A percentile compares a stretch with the other conserved stretches of the same genome.
These are phyloP conservation scores for Pelomyxa schiedti DNA, from an alignment of 78 protist species.

Conservation along the genomic window DNA sequence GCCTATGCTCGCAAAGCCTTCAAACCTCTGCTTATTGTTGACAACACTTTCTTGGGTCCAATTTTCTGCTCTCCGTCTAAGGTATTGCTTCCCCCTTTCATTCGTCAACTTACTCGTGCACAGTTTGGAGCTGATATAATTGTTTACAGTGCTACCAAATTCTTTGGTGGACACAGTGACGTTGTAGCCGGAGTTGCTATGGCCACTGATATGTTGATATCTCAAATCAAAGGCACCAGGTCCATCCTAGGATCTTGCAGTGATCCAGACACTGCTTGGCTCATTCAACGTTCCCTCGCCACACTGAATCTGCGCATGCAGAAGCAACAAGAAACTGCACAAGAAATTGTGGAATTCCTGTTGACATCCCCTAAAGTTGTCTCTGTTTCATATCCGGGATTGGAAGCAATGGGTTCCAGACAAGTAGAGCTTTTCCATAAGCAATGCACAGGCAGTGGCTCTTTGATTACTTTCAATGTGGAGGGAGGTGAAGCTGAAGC, in stretches of 20 bases:
- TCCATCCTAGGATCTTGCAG: neutral
- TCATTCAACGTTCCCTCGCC: conserved; percentile 67
- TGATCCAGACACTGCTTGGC: neutral
- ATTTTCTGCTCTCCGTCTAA: conserved; percentile 67
- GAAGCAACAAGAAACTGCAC: conserved; percentile 56
- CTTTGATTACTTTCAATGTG: conserved; percentile 54
- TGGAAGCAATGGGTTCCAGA: neutral
- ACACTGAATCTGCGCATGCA: conserved; percentile 76
- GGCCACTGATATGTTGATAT: neutral
- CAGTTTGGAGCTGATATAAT: conserved; percentile 93
- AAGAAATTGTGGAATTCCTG: conserved; percentile 47
- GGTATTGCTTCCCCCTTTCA: too few species aligned
- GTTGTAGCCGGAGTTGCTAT: conserved; percentile 69
- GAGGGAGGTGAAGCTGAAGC: conserved; percentile 42
- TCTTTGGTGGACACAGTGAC: conserved; percentile 83
- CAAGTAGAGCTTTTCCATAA: neutral
- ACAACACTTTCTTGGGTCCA: conserved; percentile 84
- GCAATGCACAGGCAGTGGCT: conserved; percentile 18
- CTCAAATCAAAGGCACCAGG: neutral
- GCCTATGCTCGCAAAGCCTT: conserved; percentile 27
- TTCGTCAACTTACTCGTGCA: too few species aligned
- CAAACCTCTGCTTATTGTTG: conserved; percentile 63
- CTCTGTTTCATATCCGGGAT: conserved; percentile 73
- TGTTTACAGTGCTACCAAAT: conserved; percentile 84
- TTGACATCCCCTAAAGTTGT: conserved; percentile 28